phyloP scores from a whole-genome alignment of 768 basidiomycete genomes.

The Boletus insuetus region DNA sequence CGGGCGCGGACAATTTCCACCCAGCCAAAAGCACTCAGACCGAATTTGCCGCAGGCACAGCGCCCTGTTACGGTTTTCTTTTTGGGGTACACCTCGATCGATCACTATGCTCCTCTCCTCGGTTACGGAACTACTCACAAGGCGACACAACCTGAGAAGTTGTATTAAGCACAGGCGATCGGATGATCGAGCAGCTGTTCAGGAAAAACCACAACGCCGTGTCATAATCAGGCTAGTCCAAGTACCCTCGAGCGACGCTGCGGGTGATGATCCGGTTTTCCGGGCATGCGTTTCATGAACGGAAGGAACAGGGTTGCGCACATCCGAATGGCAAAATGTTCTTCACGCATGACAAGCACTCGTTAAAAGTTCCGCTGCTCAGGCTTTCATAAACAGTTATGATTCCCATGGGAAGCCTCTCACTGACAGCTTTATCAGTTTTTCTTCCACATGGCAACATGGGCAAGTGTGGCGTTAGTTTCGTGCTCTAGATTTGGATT shows the following conservation, averaged over 20 bases:
- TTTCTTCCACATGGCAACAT: conserved; percentile 1
- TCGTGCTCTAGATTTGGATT: neutral
- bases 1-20: too few relatives aligned
- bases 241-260: neutral
- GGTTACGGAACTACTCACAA: too few relatives aligned
- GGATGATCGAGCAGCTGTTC: neutral
- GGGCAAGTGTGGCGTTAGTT: neutral
- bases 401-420: neutral
- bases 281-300: neutral
- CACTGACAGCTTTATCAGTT: conserved; percentile 4
- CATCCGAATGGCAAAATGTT: neutral
- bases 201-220: neutral
- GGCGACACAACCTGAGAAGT: too few relatives aligned
- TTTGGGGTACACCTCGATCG: too few relatives aligned
- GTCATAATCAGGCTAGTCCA: neutral
- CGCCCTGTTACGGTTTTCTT: too few relatives aligned
- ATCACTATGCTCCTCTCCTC: too few relatives aligned
- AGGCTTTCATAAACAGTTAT: neutral
- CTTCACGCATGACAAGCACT: neutral
- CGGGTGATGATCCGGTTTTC: neutral
- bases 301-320: neutral
- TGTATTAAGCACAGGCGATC: too few relatives aligned
- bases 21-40: too few relatives aligned
- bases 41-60: too few relatives aligned
- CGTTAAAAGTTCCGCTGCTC: neutral